Percentiles rank a stretch among this genome's conserved stretches.
phyloP scores from a whole-genome alignment of 441 rosid species.

The Syzygium syzygioides region DNA sequence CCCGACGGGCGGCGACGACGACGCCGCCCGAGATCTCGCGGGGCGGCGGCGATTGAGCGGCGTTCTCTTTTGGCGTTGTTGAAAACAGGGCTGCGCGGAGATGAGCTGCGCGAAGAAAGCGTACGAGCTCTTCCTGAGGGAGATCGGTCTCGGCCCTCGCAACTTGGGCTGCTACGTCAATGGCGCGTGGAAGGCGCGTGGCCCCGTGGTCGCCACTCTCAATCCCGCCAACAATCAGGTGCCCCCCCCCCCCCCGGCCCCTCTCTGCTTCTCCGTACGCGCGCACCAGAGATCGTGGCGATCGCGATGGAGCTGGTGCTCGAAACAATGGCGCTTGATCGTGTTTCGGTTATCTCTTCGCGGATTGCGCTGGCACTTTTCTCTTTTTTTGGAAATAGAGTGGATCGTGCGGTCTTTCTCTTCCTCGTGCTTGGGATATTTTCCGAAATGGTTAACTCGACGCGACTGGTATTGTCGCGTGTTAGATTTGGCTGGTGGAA shows the following conservation, averaged over 20 bases:
- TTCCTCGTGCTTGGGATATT: not conserved
- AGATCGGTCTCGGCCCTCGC: slow-evolving; percentile 62
- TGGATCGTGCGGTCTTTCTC: not conserved
- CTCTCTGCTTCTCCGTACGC: not conserved
- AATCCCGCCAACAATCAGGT: slow-evolving; percentile 35
- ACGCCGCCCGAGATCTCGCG: no score
- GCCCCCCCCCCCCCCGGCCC: not conserved
- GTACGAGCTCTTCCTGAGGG: slow-evolving; percentile 69
- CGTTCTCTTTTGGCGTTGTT: not conserved
- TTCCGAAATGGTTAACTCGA: not conserved
- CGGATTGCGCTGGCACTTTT: not conserved
- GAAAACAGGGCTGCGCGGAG: slow-evolving; percentile 11
- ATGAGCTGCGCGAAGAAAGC: slow-evolving; percentile 65
- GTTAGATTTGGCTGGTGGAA: not conserved
- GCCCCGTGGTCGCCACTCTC: slow-evolving; percentile 52
- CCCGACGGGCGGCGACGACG: no score
- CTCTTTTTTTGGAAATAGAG: not conserved
- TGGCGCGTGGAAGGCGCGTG: slow-evolving; percentile 76
- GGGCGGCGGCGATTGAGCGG: not conserved
- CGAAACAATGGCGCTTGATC: not conserved
- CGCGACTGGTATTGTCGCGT: not conserved
- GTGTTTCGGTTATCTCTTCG: not conserved
- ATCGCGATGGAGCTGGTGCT: not conserved
- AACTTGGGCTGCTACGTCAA: slow-evolving; percentile 63
- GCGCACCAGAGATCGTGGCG: not conserved